Base-by-base conservation (phyloP, 306 rosid species). In the Hylodesmum podocarpum region DNA sequence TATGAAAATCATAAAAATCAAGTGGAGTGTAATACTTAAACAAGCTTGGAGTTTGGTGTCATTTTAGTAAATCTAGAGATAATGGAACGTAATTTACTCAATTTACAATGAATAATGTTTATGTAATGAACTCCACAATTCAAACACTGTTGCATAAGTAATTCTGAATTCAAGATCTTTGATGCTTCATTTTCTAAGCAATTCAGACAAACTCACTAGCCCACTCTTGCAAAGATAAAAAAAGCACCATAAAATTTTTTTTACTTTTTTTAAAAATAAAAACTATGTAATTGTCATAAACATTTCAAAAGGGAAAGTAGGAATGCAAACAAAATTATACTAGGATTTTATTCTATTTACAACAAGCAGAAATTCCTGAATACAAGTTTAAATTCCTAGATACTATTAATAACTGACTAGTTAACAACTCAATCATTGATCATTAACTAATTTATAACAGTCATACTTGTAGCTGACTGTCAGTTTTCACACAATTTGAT, bases 151-250 rank as follows among this genome's bases (percentile, higher is more conserved):
- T 40, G 61, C 22, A 41, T 6, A 10, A 57, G 28, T 39, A 57
- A 43, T 28, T 29, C 19, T 21, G 31, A 43, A 29, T 57, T 57
- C 69, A 73, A 40, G n/a, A 55, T 57, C 54, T 55, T 27, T 28
- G 51, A 44, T 57, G 43, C 39, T 40, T 72, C 67, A 72, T 39
- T 72, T 72, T 27, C 55, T 4, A 16, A 55, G 39, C 19, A 73
- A 28, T 58, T 40, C 14, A 25, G 14, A 29, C 21, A 58, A 27
- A 58, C 6, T 29, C 40, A 41, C 7, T 43, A 27, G 73, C 36
- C 51, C 10, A 44, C 41, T 67, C n/a, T 43, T 67, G 25, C 39
- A 25, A 44, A 6, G 40, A 29, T 34, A 62, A 16, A 62, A 62
- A 62, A 62, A 11, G 62, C 31, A 54, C 29, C 29, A 3, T 21